These are phyloP conservation scores for Fusarium camptoceras DNA, from an alignment of 2,329 filamentous ascomycete species.

Conservation along the genomic window DNA sequence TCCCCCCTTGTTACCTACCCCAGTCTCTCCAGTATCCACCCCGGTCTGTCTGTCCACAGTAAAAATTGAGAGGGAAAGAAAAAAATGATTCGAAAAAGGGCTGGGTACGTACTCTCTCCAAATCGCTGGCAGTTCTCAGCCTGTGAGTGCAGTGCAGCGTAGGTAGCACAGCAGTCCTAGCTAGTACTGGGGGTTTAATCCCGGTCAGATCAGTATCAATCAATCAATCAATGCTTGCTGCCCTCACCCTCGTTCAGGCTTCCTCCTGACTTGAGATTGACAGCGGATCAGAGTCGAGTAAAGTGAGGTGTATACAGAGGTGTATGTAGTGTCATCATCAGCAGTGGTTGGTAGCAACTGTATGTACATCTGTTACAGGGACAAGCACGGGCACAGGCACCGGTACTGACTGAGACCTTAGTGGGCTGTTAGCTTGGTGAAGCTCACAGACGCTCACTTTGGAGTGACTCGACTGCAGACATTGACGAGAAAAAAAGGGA, in stretches of 20 bases:
- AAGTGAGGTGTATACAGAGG: constrained; percentile 24
- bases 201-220: constrained; percentile 36
- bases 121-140: constrained; percentile 17
- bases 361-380: constrained; percentile 31
- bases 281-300: constrained; percentile 22
- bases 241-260: constrained; percentile 26
- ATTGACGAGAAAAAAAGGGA: background rate
- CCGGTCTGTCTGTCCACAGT: constrained; percentile 39
- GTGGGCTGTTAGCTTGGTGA: constrained; percentile 29
- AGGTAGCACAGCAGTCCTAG: constrained; percentile 14
- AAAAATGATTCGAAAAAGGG: constrained; percentile 32
- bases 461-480: constrained; percentile 13
- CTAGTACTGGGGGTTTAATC: constrained; percentile 8
- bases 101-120: constrained; percentile 28
- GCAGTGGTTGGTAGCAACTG: no score
- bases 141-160: constrained; percentile 3
- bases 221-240: constrained; percentile 30
- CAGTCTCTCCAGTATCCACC: constrained; percentile 44
- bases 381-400: constrained; percentile 28
- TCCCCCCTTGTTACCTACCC: constrained; percentile 36
- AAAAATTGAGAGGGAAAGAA: constrained; percentile 12
- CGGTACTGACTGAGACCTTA: constrained; percentile 27
- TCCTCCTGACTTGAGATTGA: constrained; percentile 43
- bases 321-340: constrained; percentile 2
- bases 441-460: constrained; percentile 28